Evolutionary conservation across 1,139 yeast genomes (phyloP).

Genomic region (Diutina catenulata): DNA sequence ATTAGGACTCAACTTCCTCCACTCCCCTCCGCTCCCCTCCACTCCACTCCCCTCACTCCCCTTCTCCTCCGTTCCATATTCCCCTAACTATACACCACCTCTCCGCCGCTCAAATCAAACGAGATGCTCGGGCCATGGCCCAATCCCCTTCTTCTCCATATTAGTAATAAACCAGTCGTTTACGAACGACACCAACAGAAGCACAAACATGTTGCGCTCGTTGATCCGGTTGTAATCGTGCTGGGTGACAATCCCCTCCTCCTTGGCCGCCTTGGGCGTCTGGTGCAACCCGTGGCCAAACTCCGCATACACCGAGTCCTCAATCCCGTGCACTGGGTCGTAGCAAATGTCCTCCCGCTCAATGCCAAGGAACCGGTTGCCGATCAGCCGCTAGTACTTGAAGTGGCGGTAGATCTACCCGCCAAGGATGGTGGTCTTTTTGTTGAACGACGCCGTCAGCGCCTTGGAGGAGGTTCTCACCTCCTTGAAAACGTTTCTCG

Average conservation of each 20-base stretch:
- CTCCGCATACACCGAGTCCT: slow-evolving; percentile 21
- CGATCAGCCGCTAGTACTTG: slow-evolving; percentile 27
- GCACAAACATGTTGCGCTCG: slow-evolving; percentile 4
- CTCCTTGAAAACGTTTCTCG: slow-evolving; percentile 2
- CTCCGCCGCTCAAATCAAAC: neutral
- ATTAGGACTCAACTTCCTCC: too few relatives aligned
- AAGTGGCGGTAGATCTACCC: slow-evolving; percentile 25
- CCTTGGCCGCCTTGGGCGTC: slow-evolving; percentile 1
- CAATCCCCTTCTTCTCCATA: neutral
- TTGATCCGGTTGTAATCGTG: slow-evolving; percentile 1
- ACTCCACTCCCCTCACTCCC: too few relatives aligned
- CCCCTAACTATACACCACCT: neutral
- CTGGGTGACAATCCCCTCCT: neutral
- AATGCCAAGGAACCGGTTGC: slow-evolving; percentile 28
- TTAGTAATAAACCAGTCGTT: slow-evolving; percentile 1
- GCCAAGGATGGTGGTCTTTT: slow-evolving; percentile 7
- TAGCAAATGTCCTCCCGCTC: slow-evolving; percentile 37
- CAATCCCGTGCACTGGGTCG: slow-evolving; percentile 28
- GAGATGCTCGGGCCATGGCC: neutral
- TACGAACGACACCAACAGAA: neutral
- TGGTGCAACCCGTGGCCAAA: slow-evolving; percentile 18
- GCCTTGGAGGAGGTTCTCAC: slow-evolving; percentile 5
- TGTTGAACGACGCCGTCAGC: slow-evolving; percentile 6
- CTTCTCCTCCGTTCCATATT: too few relatives aligned
- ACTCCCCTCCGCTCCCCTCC: too few relatives aligned